Percentiles rank a stretch among this genome's conserved stretches.
Evolutionary conservation across 805 yeast genomes (phyloP).

Genomic region (Saccharomyces kudriavzevii): DNA sequence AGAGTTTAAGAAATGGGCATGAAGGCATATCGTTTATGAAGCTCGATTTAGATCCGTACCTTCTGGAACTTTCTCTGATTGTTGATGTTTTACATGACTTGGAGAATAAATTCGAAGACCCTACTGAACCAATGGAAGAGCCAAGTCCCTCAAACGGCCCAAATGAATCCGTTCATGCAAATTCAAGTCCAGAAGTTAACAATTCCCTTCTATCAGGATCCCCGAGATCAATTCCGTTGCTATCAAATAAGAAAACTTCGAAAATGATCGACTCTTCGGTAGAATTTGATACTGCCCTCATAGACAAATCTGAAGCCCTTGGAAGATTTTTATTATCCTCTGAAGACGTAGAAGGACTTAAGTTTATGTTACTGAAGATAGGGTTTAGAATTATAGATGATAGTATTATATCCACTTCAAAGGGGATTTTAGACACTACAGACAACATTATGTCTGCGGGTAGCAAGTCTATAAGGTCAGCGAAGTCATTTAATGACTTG

Average conservation of each 20-base stretch:
- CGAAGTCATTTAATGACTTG: conserved; percentile 18
- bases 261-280: conserved; percentile 8
- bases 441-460: conserved; percentile 6
- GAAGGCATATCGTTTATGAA: conserved; percentile 41
- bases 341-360: conserved; percentile 38
- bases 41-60: conserved; percentile 41
- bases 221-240: neutral
- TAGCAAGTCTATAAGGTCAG: conserved; percentile 10
- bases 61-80: conserved; percentile 39
- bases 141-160: neutral
- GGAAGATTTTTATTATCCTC: conserved; percentile 35
- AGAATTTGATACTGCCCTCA: conserved; percentile 34
- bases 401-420: conserved; percentile 20
- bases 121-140: neutral
- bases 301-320: conserved; percentile 29
- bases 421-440: conserved; percentile 15
- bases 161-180: neutral
- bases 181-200: neutral
- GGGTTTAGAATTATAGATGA: conserved; percentile 26
- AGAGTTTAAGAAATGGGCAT: conserved; percentile 25
- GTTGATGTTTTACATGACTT: conserved; percentile 32
- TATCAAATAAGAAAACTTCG: neutral
- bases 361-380: conserved; percentile 31
- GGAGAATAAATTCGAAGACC: conserved; percentile 1
- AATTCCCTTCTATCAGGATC: neutral